Evolutionary conservation across 345 rosid species (phyloP).

Genomic region (Boechera divaricarpa): DNA sequence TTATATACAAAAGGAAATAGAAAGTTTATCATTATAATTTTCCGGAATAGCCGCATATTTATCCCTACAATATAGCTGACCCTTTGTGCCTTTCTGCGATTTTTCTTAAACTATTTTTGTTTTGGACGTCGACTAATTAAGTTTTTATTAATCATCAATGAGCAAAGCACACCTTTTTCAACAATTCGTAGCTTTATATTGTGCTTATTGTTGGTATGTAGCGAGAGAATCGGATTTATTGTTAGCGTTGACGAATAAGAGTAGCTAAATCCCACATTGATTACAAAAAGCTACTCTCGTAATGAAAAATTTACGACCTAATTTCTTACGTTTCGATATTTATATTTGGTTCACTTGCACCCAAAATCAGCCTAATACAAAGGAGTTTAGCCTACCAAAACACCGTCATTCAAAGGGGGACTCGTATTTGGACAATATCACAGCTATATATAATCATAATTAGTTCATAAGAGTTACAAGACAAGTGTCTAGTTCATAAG

Average conservation of each 20-base stretch:
- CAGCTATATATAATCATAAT: neutral
- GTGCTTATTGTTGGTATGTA: slow-evolving; percentile 4
- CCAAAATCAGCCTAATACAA: neutral
- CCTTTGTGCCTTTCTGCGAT: neutral
- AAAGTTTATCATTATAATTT: neutral
- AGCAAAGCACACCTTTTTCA: neutral
- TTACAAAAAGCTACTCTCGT: neutral
- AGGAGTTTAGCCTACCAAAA: neutral
- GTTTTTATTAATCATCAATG: neutral
- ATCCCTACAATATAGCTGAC: slow-evolving; percentile 7
- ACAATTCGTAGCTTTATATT: neutral
- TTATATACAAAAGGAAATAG: neutral
- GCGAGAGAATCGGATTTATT: slow-evolving; percentile 1
- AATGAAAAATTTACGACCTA: neutral
- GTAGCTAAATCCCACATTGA: slow-evolving; percentile 1
- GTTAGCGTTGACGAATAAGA: slow-evolving; percentile 4
- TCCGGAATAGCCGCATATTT: slow-evolving; percentile 24
- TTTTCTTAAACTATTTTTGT: neutral
- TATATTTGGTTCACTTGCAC: slow-evolving; percentile 2
- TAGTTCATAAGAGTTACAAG: neutral
- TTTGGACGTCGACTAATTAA: neutral
- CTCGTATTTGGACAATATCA: neutral
- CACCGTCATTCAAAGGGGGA: neutral
- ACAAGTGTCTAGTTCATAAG: neutral
- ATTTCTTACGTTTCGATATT: neutral